These are phyloP conservation scores for Neonectria sp. DNA, from an alignment of 2,329 filamentous ascomycete species.

Conservation along the genomic window DNA sequence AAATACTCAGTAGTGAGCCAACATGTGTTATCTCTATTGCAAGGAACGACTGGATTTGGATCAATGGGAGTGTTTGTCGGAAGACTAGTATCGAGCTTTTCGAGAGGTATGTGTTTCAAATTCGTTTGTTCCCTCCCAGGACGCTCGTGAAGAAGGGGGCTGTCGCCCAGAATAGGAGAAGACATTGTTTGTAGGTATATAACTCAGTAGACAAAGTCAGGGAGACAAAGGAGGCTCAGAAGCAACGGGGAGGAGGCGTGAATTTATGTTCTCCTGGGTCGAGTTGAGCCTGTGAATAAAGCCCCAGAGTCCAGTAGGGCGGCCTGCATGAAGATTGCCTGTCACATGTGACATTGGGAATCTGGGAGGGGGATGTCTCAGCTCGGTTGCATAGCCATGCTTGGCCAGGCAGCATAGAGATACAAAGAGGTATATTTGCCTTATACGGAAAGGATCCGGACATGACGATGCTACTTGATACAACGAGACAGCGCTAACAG, in stretches of 20 bases:
- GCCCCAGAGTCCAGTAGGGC: neutral
- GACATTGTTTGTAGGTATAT: conserved; percentile 2
- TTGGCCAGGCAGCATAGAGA: neutral
- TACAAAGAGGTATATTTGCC: neutral
- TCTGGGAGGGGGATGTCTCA: neutral
- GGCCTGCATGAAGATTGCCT: neutral
- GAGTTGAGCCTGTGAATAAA: neutral
- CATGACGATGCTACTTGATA: no score
- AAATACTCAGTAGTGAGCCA: neutral
- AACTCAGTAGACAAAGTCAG: neutral
- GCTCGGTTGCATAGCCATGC: neutral
- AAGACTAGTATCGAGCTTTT: neutral
- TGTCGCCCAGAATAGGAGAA: neutral
- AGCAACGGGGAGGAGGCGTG: neutral
- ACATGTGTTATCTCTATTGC: neutral
- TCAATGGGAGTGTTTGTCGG: neutral
- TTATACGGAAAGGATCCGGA: neutral
- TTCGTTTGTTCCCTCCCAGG: neutral
- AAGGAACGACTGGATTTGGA: neutral
- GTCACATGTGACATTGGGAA: neutral
- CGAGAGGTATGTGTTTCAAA: neutral
- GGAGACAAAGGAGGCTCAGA: neutral
- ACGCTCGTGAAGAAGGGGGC: neutral
- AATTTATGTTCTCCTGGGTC: neutral
- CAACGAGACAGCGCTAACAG: neutral